Percentiles rank a stretch among this genome's conserved stretches.
Conservation (phyloP, 1,284 basidiomycete species). For the Cryptococcus maquisensis region DNA sequence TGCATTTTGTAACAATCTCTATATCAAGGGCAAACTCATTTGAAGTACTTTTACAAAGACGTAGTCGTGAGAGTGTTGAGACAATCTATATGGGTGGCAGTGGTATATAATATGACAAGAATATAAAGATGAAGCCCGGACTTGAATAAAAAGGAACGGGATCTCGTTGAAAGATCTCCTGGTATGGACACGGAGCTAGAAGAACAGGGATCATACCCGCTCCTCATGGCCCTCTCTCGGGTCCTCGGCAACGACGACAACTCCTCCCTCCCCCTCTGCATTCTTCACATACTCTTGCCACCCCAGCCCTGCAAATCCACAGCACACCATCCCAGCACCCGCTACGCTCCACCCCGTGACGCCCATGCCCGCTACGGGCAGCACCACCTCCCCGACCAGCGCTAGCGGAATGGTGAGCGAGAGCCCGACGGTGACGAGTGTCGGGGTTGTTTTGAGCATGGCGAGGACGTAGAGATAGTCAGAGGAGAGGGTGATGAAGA, state of each 20-base stretch:
- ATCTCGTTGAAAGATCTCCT: neutral
- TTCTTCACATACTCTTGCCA: conserved; percentile 41
- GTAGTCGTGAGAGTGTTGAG: too few species aligned
- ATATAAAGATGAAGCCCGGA: too few species aligned
- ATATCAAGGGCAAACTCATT: too few species aligned
- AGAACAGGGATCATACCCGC: neutral
- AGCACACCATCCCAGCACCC: conserved; percentile 57
- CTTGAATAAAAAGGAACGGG: too few species aligned
- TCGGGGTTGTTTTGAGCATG: conserved; percentile 94
- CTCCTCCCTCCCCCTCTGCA: conserved; percentile 1
- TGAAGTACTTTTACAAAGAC: too few species aligned
- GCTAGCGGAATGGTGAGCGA: conserved; percentile 50
- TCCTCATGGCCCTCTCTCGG: neutral
- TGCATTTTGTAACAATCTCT: neutral
- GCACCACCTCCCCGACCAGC: conserved; percentile 40
- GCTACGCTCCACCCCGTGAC: neutral
- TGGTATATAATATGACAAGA: too few species aligned
- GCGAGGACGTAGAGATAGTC: conserved; percentile 83
- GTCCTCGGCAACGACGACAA: neutral
- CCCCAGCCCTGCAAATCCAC: conserved; percentile 52
- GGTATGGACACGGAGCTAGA: neutral
- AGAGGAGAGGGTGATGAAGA: conserved; percentile 76
- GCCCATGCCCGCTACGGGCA: conserved; percentile 15
- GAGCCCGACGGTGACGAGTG: conserved; percentile 37
- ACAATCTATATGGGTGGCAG: too few species aligned